phyloP scores from a whole-genome alignment of 192 early-diverging fungal genomes.

The Rhizophlyctis rosea region DNA sequence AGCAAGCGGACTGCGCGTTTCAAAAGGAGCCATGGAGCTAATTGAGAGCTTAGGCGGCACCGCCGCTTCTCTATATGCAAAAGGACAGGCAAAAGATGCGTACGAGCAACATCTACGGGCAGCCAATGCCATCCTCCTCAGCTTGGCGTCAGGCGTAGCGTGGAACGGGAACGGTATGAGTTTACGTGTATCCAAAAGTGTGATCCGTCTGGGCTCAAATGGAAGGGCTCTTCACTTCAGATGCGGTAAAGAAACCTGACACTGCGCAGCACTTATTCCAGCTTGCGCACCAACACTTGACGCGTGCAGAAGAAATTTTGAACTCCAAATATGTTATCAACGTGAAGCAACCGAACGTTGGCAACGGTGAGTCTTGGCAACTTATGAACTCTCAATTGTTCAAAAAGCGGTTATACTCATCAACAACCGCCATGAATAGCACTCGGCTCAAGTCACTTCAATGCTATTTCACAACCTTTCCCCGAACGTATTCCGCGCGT shows the following conservation, averaged over 20 bases:
- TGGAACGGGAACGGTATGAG: constrained; percentile 4
- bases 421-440: neutral
- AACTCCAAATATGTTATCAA: neutral
- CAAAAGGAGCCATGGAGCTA: no score
- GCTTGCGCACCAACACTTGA: constrained; percentile 6
- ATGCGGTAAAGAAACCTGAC: constrained; percentile 13
- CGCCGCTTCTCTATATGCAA: no score
- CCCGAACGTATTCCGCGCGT: constrained; percentile 14
- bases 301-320: constrained; percentile 16
- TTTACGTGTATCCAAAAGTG: no score
- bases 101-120: constrained; percentile 15
- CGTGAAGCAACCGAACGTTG: neutral
- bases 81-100: no score
- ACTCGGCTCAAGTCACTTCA: neutral
- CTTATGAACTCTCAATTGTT: no score
- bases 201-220: neutral
- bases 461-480: no score
- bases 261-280: constrained; percentile 1
- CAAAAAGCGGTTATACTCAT: no score
- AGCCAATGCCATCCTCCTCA: constrained; percentile 14
- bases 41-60: no score
- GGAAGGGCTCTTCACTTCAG: neutral
- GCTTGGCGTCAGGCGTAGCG: neutral
- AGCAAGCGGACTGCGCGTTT: no score
- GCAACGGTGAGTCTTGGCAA: no score